Percentiles rank a stretch among this genome's conserved stretches.
Conservation (phyloP, 305 asterid genomes). For the Fraxinus albicans region DNA sequence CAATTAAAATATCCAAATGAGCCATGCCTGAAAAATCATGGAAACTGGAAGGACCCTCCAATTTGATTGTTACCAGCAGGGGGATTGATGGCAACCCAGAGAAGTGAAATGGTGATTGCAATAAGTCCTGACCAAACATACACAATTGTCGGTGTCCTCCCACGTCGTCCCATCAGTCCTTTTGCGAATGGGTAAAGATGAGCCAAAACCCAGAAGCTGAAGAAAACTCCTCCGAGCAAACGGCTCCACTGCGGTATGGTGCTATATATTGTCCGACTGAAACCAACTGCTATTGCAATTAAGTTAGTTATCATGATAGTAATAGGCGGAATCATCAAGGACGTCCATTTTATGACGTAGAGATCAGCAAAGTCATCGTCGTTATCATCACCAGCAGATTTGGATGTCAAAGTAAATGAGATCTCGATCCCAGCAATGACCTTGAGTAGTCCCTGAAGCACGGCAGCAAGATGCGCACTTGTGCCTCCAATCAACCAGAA, state of each 20-base stretch:
- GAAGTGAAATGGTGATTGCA: slow-evolving; percentile 76
- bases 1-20: background rate
- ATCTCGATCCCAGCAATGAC: slow-evolving; percentile 88
- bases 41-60: slow-evolving; percentile 93
- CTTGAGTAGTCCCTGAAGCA: slow-evolving; percentile 84
- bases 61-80: slow-evolving; percentile 54
- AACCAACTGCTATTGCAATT: slow-evolving; percentile 78
- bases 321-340: slow-evolving; percentile 76
- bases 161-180: slow-evolving; percentile 84
- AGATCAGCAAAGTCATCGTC: slow-evolving; percentile 81
- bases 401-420: slow-evolving; percentile 79
- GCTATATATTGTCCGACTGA: slow-evolving; percentile 80
- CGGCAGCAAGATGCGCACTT: slow-evolving; percentile 92
- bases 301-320: slow-evolving; percentile 73
- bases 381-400: slow-evolving; percentile 67
- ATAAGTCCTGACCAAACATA: slow-evolving; percentile 91
- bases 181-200: slow-evolving; percentile 85
- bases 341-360: slow-evolving; percentile 66
- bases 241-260: slow-evolving; percentile 92
- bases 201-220: slow-evolving; percentile 92
- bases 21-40: slow-evolving; percentile 20
- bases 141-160: slow-evolving; percentile 90
- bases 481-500: slow-evolving; percentile 94
- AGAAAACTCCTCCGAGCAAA: slow-evolving; percentile 84
- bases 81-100: slow-evolving; percentile 87